Evolutionary conservation across 169 alveolate genomes (phyloP).

Genomic region (Theileria orientalis): DNA sequence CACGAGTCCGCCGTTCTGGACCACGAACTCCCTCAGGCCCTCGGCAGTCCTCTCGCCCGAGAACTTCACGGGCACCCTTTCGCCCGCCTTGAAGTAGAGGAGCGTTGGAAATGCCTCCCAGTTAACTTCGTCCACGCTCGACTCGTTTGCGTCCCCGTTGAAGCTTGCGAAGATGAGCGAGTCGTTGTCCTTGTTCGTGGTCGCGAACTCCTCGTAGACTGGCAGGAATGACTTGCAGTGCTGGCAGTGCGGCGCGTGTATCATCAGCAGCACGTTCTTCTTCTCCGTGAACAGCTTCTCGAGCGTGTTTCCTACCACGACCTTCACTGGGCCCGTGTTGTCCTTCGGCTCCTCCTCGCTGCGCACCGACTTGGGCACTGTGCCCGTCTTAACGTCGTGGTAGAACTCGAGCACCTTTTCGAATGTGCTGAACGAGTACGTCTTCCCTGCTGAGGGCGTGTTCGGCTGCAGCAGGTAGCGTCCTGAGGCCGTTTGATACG

Average conservation of each 20-base stretch:
- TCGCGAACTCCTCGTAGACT: slow-evolving; percentile 68
- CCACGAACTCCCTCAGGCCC: slow-evolving; percentile 68
- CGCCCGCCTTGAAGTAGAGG: slow-evolving; percentile 70
- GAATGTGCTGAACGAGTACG: slow-evolving; percentile 42
- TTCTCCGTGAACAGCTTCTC: slow-evolving; percentile 55
- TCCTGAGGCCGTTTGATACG: slow-evolving; percentile 71
- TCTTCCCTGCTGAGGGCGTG: background rate
- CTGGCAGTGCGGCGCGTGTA: slow-evolving; percentile 78
- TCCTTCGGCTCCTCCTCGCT: slow-evolving; percentile 75
- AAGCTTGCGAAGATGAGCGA: slow-evolving; percentile 67
- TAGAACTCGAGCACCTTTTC: slow-evolving; percentile 65
- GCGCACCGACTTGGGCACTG: slow-evolving; percentile 64
- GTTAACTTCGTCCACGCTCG: slow-evolving; percentile 69
- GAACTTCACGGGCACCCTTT: slow-evolving; percentile 63
- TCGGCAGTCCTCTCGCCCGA: slow-evolving; percentile 74
- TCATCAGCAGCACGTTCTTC: slow-evolving; percentile 69
- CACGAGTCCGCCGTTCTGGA: slow-evolving; percentile 55
- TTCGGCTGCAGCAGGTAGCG: slow-evolving; percentile 64
- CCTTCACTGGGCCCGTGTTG: slow-evolving; percentile 66
- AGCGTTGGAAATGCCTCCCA: slow-evolving; percentile 80
- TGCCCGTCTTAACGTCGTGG: slow-evolving; percentile 73
- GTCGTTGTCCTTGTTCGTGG: slow-evolving; percentile 60
- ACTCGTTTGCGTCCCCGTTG: slow-evolving; percentile 78
- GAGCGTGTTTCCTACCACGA: slow-evolving; percentile 75
- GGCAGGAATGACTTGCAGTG: slow-evolving; percentile 80